Conservation (phyloP, 108 stramenopile genomes). For the Stephanodiscus minutulus region DNA sequence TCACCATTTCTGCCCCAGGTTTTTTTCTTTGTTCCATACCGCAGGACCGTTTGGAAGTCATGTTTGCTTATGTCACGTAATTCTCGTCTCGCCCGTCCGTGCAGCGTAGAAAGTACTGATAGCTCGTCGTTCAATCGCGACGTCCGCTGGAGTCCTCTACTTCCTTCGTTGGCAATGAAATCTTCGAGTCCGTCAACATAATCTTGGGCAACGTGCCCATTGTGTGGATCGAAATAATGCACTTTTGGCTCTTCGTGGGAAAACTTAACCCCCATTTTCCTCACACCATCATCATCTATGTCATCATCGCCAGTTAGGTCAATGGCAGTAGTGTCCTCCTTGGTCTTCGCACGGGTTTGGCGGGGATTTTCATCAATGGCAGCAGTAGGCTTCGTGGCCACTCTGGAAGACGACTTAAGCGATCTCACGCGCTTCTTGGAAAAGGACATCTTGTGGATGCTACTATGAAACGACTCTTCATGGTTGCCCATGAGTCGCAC, state of each 20-base stretch:
- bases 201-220: constrained; percentile 11
- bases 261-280: constrained; percentile 9
- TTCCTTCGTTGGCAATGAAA: background rate
- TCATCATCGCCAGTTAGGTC: constrained; percentile 52
- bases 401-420: too few species aligned
- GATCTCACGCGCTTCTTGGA: background rate
- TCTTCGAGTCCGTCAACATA: background rate
- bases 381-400: too few species aligned
- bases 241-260: constrained; percentile 12
- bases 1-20: constrained; percentile 34
- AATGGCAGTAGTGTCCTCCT: background rate
- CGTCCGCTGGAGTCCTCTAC: background rate
- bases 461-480: too few species aligned
- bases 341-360: background rate
- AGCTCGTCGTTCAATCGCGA: constrained; percentile 48
- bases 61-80: constrained; percentile 60
- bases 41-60: constrained; percentile 54
- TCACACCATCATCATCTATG: constrained; percentile 65
- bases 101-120: constrained; percentile 56
- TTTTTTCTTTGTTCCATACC: constrained; percentile 39
- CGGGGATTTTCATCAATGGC: too few species aligned
- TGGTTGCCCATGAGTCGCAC: too few species aligned
- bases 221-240: constrained; percentile 24
- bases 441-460: background rate
- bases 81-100: constrained; percentile 60